A percentile compares a stretch with the other conserved stretches of the same genome.
phyloP scores from a whole-genome alignment of 2,329 filamentous ascomycete species.

The Alternaria metachromatica region DNA sequence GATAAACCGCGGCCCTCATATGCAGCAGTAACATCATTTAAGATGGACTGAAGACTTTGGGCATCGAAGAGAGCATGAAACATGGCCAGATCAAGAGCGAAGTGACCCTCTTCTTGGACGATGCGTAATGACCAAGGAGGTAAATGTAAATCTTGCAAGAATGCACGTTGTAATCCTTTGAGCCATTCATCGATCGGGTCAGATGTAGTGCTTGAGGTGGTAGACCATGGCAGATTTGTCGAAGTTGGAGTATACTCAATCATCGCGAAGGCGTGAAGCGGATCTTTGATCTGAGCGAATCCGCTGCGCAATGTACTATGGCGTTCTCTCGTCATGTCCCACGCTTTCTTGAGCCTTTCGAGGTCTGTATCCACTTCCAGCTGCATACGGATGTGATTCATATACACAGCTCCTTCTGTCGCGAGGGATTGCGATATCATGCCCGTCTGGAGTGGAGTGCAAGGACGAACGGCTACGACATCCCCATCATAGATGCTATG shows the following conservation, averaged over 20 bases:
- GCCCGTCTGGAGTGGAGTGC: conserved; percentile 78
- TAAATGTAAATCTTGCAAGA: conserved; percentile 56
- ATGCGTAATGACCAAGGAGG: conserved; percentile 71
- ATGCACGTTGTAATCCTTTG: conserved; percentile 23
- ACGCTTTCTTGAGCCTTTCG: conserved; percentile 61
- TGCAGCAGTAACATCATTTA: conserved; percentile 63
- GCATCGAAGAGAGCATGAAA: conserved; percentile 91
- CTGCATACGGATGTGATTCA: conserved; percentile 72
- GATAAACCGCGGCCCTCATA: conserved; percentile 42
- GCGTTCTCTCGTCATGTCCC: conserved; percentile 59
- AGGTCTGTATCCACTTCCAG: conserved; percentile 53
- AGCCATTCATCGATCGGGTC: conserved; percentile 33
- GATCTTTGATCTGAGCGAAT: conserved; percentile 69
- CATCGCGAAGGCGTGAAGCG: conserved; percentile 74
- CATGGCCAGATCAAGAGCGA: conserved; percentile 60
- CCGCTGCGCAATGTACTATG: conserved; percentile 80
- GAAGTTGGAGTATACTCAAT: conserved; percentile 61
- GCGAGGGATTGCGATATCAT: conserved; percentile 78
- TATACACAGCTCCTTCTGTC: conserved; percentile 72
- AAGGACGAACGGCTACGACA: conserved; percentile 72
- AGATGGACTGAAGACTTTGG: conserved; percentile 69
- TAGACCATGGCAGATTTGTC: conserved; percentile 46
- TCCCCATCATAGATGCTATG: conserved; percentile 39
- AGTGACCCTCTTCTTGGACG: conserved; percentile 32
- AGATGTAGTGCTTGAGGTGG: neutral